Conservation (phyloP, 495 filamentous ascomycete genomes). For the Rostrohypoxylon terebratum region DNA sequence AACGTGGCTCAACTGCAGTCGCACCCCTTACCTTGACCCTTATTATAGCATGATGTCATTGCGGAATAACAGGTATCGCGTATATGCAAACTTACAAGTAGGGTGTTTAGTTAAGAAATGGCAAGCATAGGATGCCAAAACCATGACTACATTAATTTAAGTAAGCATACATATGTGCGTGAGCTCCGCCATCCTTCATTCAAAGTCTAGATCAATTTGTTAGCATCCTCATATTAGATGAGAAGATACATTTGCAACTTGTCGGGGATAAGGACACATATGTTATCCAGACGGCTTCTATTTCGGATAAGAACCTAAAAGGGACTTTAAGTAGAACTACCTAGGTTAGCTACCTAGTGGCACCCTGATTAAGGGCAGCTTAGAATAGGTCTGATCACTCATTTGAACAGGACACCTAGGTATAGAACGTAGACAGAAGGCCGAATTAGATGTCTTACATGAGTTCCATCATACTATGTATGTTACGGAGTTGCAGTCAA, state of each 20-base stretch:
- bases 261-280: constrained; percentile 15
- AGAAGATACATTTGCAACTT: constrained; percentile 20
- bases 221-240: not conserved
- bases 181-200: constrained; percentile 6
- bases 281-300: constrained; percentile 3
- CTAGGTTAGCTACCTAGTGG: too few relatives aligned
- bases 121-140: constrained; percentile 25
- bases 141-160: not conserved
- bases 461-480: not conserved
- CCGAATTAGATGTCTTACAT: not conserved
- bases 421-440: not conserved
- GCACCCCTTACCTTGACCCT: constrained; percentile 17
- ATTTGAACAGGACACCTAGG: not conserved
- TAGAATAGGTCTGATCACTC: constrained; percentile 3
- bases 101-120: constrained; percentile 15
- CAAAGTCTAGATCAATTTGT: not conserved
- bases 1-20: constrained; percentile 8
- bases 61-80: constrained; percentile 11
- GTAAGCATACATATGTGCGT: constrained; percentile 4
- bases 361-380: not conserved
- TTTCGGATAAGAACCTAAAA: constrained; percentile 17
- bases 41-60: constrained; percentile 14
- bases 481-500: not conserved
- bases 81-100: constrained; percentile 7
- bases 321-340: constrained; percentile 16